Evolutionary conservation across 306 rosid species (phyloP).

Genomic region (Dalbergia cultrata): DNA sequence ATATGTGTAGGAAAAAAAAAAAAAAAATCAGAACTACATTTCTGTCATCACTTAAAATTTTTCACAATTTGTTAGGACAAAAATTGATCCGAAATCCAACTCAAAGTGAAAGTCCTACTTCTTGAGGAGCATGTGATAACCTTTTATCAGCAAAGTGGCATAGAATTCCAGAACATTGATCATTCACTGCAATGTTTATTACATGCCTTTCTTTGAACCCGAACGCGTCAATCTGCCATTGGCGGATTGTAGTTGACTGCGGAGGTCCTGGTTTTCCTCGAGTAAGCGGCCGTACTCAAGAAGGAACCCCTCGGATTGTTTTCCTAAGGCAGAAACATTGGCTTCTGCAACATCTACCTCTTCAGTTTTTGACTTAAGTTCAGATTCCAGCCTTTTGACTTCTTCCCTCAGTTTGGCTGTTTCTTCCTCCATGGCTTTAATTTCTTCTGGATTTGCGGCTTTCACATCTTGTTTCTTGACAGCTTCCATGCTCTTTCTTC

Average conservation of each 20-base stretch:
- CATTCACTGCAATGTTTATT: slow-evolving; percentile 46
- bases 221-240: slow-evolving; percentile 68
- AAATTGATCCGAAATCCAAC: slow-evolving; percentile 58
- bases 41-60: slow-evolving; percentile 51
- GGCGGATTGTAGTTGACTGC: slow-evolving; percentile 63
- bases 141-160: slow-evolving; percentile 52
- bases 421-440: slow-evolving; percentile 72
- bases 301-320: slow-evolving; percentile 96
- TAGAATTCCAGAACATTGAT: slow-evolving; percentile 48
- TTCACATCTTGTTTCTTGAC: slow-evolving; percentile 83
- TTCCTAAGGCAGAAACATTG: slow-evolving; percentile 76
- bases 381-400: slow-evolving; percentile 68
- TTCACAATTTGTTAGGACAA: slow-evolving; percentile 54
- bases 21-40: slow-evolving; percentile 44
- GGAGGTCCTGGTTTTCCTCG: slow-evolving; percentile 86
- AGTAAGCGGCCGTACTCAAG: slow-evolving; percentile 93
- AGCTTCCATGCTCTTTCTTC: slow-evolving; percentile 89
- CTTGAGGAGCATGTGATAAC: slow-evolving; percentile 46
- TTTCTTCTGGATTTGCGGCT: slow-evolving; percentile 52
- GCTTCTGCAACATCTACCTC: slow-evolving; percentile 72
- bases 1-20: slow-evolving; percentile 44
- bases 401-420: slow-evolving; percentile 52
- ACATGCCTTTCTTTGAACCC: slow-evolving; percentile 79
- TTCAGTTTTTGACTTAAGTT: slow-evolving; percentile 67
- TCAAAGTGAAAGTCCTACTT: slow-evolving; percentile 50